These are phyloP conservation scores for Coemansia sp. DNA, from an alignment of 192 early-diverging fungal genomes.

Conservation along the genomic window DNA sequence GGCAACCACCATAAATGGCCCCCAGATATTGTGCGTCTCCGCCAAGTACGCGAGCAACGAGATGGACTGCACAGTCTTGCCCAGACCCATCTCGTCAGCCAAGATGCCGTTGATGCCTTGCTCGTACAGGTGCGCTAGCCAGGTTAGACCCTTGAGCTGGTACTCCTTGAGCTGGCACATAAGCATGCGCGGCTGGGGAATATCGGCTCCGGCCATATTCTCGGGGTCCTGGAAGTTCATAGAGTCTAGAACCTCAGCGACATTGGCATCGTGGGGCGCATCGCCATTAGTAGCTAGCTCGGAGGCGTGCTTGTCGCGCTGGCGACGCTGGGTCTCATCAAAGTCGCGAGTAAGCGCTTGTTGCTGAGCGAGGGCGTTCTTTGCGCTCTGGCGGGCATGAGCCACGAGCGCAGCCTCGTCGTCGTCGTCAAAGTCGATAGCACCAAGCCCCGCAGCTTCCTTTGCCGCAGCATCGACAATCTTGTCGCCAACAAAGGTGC, in stretches of 20 bases:
- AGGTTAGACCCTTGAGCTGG: conserved; percentile 83
- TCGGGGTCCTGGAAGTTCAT: conserved; percentile 89
- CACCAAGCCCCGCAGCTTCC: conserved; percentile 44
- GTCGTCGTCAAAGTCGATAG: conserved; percentile 79
- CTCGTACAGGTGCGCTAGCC: conserved; percentile 85
- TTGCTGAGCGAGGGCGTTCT: conserved; percentile 75
- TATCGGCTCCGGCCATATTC: conserved; percentile 72
- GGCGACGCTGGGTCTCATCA: conserved; percentile 59
- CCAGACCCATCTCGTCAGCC: conserved; percentile 85
- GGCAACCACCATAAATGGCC: conserved; percentile 88
- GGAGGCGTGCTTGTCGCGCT: conserved; percentile 36
- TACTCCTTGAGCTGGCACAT: conserved; percentile 84
- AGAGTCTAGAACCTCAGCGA: conserved; percentile 64
- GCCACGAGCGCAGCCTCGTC: conserved; percentile 70
- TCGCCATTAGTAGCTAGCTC: conserved; percentile 8
- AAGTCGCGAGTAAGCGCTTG: conserved; percentile 69
- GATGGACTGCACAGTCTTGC: conserved; percentile 91
- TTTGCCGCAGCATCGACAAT: conserved; percentile 48
- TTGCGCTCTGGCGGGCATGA: conserved; percentile 73
- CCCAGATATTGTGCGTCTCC: conserved; percentile 86
- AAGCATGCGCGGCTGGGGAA: conserved; percentile 83
- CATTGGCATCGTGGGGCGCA: conserved; percentile 35
- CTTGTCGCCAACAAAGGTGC: conserved; percentile 89
- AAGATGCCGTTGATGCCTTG: conserved; percentile 91
- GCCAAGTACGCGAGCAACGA: conserved; percentile 87